Evolutionary conservation across 208 protist genomes (phyloP).

Genomic region (Crithidia expoeki): DNA sequence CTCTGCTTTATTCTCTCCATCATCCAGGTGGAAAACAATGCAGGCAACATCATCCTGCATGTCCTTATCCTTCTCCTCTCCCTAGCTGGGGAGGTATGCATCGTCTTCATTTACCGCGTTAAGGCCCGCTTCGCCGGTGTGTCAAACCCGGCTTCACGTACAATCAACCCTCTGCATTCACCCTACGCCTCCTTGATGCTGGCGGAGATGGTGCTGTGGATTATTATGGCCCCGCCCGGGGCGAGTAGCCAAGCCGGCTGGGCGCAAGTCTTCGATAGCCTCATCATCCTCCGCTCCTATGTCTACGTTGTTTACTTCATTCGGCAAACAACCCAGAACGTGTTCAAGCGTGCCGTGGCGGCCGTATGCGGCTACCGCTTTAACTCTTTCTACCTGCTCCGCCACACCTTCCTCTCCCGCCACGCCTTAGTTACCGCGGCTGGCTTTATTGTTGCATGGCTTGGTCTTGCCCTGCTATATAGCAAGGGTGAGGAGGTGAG

Average conservation of each 20-base stretch:
- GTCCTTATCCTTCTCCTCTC: slow-evolving; percentile 54
- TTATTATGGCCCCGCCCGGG: slow-evolving; percentile 65
- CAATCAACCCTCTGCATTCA: slow-evolving; percentile 60
- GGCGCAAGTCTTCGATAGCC: slow-evolving; percentile 52
- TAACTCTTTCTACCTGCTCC: slow-evolving; percentile 45
- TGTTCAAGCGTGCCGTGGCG: slow-evolving; percentile 58
- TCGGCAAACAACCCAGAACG: slow-evolving; percentile 33
- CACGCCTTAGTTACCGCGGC: slow-evolving; percentile 24
- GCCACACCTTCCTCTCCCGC: slow-evolving; percentile 36
- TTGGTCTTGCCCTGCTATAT: slow-evolving; percentile 52
- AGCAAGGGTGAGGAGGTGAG: slow-evolving; percentile 46
- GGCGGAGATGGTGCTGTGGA: slow-evolving; percentile 72
- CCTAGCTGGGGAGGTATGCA: slow-evolving; percentile 50
- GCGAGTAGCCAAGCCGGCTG: slow-evolving; percentile 25
- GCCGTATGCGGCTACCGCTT: slow-evolving; percentile 51
- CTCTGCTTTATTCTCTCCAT: slow-evolving; percentile 54
- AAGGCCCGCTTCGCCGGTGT: slow-evolving; percentile 62
- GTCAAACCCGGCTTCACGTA: slow-evolving; percentile 38
- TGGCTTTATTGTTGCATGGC: slow-evolving; percentile 37
- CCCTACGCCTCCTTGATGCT: slow-evolving; percentile 44
- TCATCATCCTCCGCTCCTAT: slow-evolving; percentile 71
- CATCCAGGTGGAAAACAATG: slow-evolving; percentile 45
- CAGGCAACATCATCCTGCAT: slow-evolving; percentile 45
- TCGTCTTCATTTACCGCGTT: slow-evolving; percentile 58
- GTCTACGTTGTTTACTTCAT: slow-evolving; percentile 61